Evolutionary conservation across 352 stramenopile genomes (phyloP), one percentile per base, ranked within the genome.

Genomic region (Phytopythium sindhum): DNA sequence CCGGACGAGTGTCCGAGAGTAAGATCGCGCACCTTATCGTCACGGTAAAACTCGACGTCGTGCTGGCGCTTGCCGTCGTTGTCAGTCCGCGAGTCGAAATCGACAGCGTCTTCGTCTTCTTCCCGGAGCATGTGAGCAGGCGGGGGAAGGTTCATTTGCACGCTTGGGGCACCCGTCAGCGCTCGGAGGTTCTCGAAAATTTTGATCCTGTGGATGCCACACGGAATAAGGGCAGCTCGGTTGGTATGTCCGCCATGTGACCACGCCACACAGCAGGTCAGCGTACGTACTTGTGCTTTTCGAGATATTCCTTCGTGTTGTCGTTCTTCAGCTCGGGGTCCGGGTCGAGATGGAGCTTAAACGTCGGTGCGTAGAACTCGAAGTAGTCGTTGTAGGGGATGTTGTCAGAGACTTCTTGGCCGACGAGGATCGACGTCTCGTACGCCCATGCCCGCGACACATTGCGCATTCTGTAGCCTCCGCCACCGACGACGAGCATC

Each of bases 401-500:
- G 65, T 90, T 87, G 72, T 93, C 88, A 54, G 77, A 89, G 6
- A 93, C 79, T 54, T 89, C 74, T 67, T 90, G 75, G n/a, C 89
- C 83, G 26, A 96, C 51, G 12, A 99, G 70, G 28, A 99, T 95
- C 0, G 93, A 89, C 8, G 97, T 99, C 73, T 99, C 97, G 71
- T 98, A 99, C 2, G 96, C 92, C 98, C 97, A 99, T 44, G 93
- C 98, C 37, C 97, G 75, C 19, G 86, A 84, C 17, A 97, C 88
- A 64, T 97, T 97, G 41, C 87, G 86, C 48, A 93, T 93, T 33
- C 81, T 92, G 68, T 96, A 97, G 14, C 87, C 88, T 51, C 88
- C 86, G 24, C 90, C 89, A 56, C 89, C 89, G 6, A 96, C 63
- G 26, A 97, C 86, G 31, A 97, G 69, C 56, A 84, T 88, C 6